phyloP scores from a whole-genome alignment of 2,329 filamentous ascomycete species.

The Cytospora piceicola region DNA sequence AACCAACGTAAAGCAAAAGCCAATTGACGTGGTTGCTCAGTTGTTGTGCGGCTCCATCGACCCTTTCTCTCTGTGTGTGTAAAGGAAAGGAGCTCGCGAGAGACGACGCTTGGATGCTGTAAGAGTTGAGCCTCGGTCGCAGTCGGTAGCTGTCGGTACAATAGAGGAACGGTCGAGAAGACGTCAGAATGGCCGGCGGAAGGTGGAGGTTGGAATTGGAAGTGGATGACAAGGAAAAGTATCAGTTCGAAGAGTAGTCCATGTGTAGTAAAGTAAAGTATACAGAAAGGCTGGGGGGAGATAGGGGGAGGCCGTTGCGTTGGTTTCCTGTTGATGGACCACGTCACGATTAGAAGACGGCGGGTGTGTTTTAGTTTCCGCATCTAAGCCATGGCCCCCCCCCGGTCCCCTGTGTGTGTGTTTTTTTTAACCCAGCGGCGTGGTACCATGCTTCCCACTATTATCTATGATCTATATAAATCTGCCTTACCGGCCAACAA shows the following conservation, averaged over 20 bases:
- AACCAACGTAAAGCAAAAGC: constrained; percentile 12
- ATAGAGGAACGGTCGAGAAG: neutral
- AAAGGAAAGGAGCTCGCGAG: neutral
- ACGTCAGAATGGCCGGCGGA: neutral
- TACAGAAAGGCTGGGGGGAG: neutral
- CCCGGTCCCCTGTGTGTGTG: no score
- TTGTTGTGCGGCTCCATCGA: constrained; percentile 23
- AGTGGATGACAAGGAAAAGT: neutral
- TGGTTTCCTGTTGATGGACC: neutral
- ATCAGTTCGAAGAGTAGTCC: neutral
- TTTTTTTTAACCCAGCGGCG: neutral
- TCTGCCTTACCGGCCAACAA: no score
- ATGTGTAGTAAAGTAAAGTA: neutral
- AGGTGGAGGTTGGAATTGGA: neutral
- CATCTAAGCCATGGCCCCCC: neutral
- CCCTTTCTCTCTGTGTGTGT: neutral
- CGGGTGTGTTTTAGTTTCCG: constrained; percentile 9
- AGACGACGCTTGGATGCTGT: neutral
- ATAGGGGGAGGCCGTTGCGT: neutral
- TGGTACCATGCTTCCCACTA: neutral
- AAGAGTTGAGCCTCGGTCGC: neutral
- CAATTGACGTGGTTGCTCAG: constrained; percentile 14
- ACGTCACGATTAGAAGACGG: neutral
- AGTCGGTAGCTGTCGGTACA: neutral
- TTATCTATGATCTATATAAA: no score